These are phyloP conservation scores for Primulina tabacum DNA, from an alignment of 257 asterid genomes.

Conservation along the genomic window DNA sequence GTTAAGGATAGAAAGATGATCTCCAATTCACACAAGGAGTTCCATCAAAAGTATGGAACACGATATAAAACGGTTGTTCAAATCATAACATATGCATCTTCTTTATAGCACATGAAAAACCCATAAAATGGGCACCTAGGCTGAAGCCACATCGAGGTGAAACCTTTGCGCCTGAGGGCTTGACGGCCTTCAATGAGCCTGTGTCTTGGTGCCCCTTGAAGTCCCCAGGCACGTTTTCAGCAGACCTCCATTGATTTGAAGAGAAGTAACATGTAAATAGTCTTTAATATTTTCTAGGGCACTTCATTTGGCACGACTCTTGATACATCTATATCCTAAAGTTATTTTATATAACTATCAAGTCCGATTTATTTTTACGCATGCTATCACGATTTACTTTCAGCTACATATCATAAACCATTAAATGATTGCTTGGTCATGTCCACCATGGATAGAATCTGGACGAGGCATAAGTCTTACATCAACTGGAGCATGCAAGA, in stretches of 20 bases:
- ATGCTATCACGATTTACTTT: not conserved
- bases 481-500: conserved; percentile 26
- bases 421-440: not conserved
- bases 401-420: not conserved
- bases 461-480: conserved; percentile 32
- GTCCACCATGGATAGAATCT: not conserved
- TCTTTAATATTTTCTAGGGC: not conserved
- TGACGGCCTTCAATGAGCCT: not conserved
- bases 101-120: not conserved
- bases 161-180: not conserved
- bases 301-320: not conserved
- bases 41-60: not conserved
- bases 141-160: not conserved
- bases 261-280: not conserved
- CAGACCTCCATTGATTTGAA: not conserved
- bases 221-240: not conserved
- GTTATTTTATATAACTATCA: not conserved
- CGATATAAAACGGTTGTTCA: no score
- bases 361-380: not conserved
- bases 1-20: not conserved
- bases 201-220: not conserved
- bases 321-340: not conserved
- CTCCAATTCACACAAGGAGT: not conserved
- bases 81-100: no score
- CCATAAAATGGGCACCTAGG: not conserved